These are phyloP conservation scores for Glycine tomentella DNA, from an alignment of 306 rosid genomes.

Conservation along the genomic window DNA sequence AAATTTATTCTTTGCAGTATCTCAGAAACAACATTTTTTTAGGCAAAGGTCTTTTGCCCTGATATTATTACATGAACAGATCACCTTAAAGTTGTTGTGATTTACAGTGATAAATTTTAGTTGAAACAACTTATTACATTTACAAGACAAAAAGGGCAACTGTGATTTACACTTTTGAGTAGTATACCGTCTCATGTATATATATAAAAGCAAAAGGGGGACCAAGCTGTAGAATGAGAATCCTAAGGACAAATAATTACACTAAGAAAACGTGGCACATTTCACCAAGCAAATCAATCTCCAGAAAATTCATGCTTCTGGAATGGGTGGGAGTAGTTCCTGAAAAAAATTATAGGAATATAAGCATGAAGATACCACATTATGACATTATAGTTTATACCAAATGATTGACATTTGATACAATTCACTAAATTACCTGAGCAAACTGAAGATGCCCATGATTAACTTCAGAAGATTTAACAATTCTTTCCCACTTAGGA, in stretches of 20 bases:
- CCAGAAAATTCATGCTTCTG: slow-evolving; percentile 65
- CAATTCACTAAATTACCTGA: slow-evolving; percentile 58
- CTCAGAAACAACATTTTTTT: slow-evolving; percentile 17
- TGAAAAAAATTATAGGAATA: slow-evolving; percentile 46
- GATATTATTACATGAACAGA: no score
- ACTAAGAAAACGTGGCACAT: slow-evolving; percentile 9
- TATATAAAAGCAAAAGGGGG: slow-evolving; percentile 36
- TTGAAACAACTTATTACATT: slow-evolving; percentile 45
- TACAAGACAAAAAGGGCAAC: slow-evolving; percentile 37
- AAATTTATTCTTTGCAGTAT: slow-evolving; percentile 38
- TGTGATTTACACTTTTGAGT: slow-evolving; percentile 52
- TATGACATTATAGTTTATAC: no score
- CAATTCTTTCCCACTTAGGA: slow-evolving; percentile 68
- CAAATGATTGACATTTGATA: no score
- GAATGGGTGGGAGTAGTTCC: slow-evolving; percentile 74
- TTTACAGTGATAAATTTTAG: slow-evolving; percentile 49
- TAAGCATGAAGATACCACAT: slow-evolving; percentile 38
- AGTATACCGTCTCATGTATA: slow-evolving; percentile 41
- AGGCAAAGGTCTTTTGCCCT: slow-evolving; percentile 13
- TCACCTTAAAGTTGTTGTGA: not conserved
- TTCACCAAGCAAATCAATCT: not conserved
- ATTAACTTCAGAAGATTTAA: slow-evolving; percentile 60
- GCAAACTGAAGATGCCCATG: slow-evolving; percentile 59
- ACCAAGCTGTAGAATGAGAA: slow-evolving; percentile 29
- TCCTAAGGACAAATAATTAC: slow-evolving; percentile 35